These are phyloP conservation scores for Diddensiella santjacobensis DNA, from an alignment of 805 yeast species.

Conservation along the genomic window DNA sequence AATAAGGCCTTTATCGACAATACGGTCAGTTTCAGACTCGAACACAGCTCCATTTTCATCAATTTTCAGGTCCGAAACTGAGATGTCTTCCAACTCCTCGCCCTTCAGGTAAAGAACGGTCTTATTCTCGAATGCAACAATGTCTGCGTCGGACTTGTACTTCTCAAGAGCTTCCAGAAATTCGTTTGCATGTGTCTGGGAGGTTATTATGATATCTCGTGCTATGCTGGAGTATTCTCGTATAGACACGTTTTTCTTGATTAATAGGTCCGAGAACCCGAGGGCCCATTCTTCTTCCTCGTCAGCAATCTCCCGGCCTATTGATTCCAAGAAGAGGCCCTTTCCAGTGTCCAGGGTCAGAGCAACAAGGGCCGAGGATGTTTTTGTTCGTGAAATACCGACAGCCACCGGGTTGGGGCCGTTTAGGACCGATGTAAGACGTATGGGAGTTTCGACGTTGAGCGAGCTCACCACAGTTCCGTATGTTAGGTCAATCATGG, in stretches of 20 bases:
- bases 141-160: conserved; percentile 34
- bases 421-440: background rate
- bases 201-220: conserved; percentile 26
- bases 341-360: conserved; percentile 55
- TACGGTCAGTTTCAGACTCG: conserved; percentile 24
- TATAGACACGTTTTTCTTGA: conserved; percentile 14
- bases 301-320: conserved; percentile 55
- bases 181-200: conserved; percentile 23
- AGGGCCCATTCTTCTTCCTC: conserved; percentile 19
- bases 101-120: conserved; percentile 22
- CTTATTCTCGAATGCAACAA: conserved; percentile 24
- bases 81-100: conserved; percentile 23
- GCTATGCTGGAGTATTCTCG: conserved; percentile 14
- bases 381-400: conserved; percentile 17
- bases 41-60: conserved; percentile 16
- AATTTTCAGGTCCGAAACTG: background rate
- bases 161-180: conserved; percentile 24
- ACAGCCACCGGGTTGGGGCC: conserved; percentile 12
- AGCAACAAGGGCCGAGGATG: conserved; percentile 28
- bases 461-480: background rate
- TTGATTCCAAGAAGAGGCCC: conserved; percentile 62
- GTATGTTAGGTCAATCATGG: conserved; percentile 1
- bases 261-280: conserved; percentile 19
- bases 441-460: background rate
- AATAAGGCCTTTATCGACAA: conserved; percentile 24